Evolutionary conservation across 2,329 filamentous ascomycete species (phyloP).

Genomic region (Mycosphaerelloides madeirae): DNA sequence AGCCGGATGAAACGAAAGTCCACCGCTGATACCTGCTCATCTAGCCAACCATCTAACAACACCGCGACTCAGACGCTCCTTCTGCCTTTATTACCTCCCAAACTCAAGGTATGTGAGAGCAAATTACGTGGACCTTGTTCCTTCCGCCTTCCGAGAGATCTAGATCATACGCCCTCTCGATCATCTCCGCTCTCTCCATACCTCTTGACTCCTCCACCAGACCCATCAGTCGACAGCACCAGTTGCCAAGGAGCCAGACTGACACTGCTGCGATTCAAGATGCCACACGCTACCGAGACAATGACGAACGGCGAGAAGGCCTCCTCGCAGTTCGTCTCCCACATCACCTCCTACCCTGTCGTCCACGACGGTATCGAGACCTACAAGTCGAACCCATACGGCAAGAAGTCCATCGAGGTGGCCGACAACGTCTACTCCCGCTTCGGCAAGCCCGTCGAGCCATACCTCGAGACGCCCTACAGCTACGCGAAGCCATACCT

Average conservation of each 20-base stretch:
- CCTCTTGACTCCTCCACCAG: too few species aligned
- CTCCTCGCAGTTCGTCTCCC: conserved; percentile 48
- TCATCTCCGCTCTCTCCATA: too few species aligned
- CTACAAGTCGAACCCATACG: conserved; percentile 77
- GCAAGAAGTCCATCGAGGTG: conserved; percentile 74
- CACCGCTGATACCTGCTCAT: too few species aligned
- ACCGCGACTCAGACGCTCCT: too few species aligned
- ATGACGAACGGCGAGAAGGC: conserved; percentile 48
- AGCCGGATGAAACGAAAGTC: too few species aligned
- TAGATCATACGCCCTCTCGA: too few species aligned
- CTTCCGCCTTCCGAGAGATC: too few species aligned
- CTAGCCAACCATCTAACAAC: too few species aligned
- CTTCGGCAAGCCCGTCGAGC: conserved; percentile 71
- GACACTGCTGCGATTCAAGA: conserved; percentile 18
- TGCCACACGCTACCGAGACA: conserved; percentile 47
- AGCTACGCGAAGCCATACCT: conserved; percentile 81
- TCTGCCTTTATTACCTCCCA: too few species aligned
- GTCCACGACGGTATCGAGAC: conserved; percentile 72
- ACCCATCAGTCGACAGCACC: not conserved
- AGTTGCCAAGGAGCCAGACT: not conserved
- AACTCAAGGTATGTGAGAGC: too few species aligned
- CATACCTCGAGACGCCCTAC: conserved; percentile 74
- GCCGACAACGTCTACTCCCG: conserved; percentile 70
- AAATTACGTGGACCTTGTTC: too few species aligned
- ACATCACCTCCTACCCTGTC: conserved; percentile 78